Conservation (phyloP, 495 filamentous ascomycete genomes). For the Talaromyces ruber region DNA sequence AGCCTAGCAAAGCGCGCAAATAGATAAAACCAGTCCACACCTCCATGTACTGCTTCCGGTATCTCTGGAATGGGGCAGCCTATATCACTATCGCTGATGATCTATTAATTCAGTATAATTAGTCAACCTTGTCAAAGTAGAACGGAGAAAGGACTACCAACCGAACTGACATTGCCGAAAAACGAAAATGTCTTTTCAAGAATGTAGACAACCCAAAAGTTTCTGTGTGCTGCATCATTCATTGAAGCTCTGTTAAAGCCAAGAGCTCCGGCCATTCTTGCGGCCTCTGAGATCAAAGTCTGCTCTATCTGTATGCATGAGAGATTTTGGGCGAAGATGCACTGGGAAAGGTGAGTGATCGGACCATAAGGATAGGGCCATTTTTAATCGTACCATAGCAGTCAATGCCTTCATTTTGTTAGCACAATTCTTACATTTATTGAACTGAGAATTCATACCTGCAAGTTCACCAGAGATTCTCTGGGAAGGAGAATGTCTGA, state of each 20-base stretch:
- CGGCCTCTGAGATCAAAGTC: slow-evolving; percentile 21
- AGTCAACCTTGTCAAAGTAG: not conserved
- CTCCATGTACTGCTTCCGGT: slow-evolving; percentile 16
- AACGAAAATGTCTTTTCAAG: slow-evolving; percentile 23
- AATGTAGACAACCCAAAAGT: slow-evolving; percentile 29
- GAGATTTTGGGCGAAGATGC: slow-evolving; percentile 20
- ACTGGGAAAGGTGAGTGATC: slow-evolving; percentile 1
- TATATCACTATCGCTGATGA: slow-evolving; percentile 18
- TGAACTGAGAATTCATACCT: slow-evolving; percentile 7
- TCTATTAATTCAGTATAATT: not conserved
- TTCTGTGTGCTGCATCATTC: slow-evolving; percentile 9
- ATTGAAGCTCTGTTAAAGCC: slow-evolving; percentile 13
- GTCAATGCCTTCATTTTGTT: slow-evolving; percentile 8
- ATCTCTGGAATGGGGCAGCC: slow-evolving; percentile 21
- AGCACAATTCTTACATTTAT: not conserved
- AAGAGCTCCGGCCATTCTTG: slow-evolving; percentile 19
- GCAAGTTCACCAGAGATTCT: slow-evolving; percentile 16
- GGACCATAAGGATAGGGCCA: not conserved
- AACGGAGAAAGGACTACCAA: slow-evolving; percentile 9
- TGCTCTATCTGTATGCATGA: slow-evolving; percentile 25
- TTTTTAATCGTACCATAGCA: slow-evolving; percentile 4
- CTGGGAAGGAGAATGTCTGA: slow-evolving; percentile 15
- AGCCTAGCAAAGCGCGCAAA: slow-evolving; percentile 18
- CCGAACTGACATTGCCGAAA: slow-evolving; percentile 18
- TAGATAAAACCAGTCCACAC: slow-evolving; percentile 24